phyloP scores from a whole-genome alignment of 129 eudicot species.

The Saposhnikovia divaricata region DNA sequence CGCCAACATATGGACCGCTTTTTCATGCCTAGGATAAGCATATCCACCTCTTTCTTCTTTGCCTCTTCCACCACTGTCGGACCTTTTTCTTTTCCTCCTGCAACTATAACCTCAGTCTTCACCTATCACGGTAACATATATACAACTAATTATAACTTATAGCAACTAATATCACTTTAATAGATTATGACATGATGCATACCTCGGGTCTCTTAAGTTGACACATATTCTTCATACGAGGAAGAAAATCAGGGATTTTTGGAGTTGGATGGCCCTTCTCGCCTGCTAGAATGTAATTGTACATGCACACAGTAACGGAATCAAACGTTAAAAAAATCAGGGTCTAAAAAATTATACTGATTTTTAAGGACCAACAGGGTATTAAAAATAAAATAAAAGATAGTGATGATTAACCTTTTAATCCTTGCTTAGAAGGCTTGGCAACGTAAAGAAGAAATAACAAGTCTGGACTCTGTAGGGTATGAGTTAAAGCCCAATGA shows the following conservation, averaged over 20 bases:
- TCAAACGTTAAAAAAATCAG: no score
- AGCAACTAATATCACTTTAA: not conserved
- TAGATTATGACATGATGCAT: conserved; percentile 2
- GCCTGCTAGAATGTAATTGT: conserved; percentile 12
- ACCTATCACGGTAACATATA: conserved; percentile 29
- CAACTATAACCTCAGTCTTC: conserved; percentile 38
- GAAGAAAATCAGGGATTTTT: conserved; percentile 43
- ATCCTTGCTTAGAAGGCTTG: conserved; percentile 52
- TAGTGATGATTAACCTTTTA: not conserved
- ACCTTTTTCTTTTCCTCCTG: conserved; percentile 78
- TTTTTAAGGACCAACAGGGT: no score
- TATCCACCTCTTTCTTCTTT: conserved; percentile 43
- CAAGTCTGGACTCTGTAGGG: conserved; percentile 54
- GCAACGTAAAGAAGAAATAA: conserved; percentile 55
- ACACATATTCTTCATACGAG: conserved; percentile 49
- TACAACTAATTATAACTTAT: no score
- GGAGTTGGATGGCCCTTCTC: conserved; percentile 34
- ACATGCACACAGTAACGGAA: no score
- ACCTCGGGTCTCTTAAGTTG: conserved; percentile 61
- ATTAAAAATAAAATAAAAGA: no score
- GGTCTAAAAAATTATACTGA: no score
- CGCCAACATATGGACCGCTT: conserved; percentile 59
- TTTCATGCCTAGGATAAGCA: conserved; percentile 74
- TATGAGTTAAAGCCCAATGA: conserved; percentile 77
- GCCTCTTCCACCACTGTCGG: conserved; percentile 63